These are phyloP conservation scores for Meripilus lineatus DNA, from an alignment of 1,284 basidiomycete genomes.

Conservation along the genomic window DNA sequence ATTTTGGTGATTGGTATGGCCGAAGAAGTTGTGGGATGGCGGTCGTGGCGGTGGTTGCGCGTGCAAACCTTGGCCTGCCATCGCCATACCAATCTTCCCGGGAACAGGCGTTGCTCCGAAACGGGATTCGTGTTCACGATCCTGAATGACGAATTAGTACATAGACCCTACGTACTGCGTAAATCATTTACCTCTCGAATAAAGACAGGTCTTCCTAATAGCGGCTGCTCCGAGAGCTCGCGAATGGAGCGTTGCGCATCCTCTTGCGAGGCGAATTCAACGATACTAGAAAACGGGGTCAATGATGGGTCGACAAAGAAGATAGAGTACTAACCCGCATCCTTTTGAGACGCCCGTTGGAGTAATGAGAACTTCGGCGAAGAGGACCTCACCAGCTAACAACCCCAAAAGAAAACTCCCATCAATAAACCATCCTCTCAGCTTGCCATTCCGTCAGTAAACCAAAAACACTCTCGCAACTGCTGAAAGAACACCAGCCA, in stretches of 20 bases:
- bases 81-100: slow-evolving; percentile 89
- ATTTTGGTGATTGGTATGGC: slow-evolving; percentile 39
- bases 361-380: slow-evolving; percentile 96
- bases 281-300: slow-evolving; percentile 58
- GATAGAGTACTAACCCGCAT: slow-evolving; percentile 75
- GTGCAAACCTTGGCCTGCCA: slow-evolving; percentile 75
- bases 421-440: slow-evolving; percentile 76
- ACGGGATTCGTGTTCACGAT: slow-evolving; percentile 92
- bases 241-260: slow-evolving; percentile 83
- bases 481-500: not conserved
- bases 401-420: slow-evolving; percentile 76
- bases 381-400: slow-evolving; percentile 95
- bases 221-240: slow-evolving; percentile 82
- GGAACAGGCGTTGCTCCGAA: slow-evolving; percentile 92
- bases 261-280: slow-evolving; percentile 84
- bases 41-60: slow-evolving; percentile 72
- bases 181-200: slow-evolving; percentile 77
- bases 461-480: slow-evolving; percentile 30
- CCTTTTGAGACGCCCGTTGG: slow-evolving; percentile 97
- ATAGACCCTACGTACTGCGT: not conserved
- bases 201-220: slow-evolving; percentile 91
- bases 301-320: slow-evolving; percentile 3
- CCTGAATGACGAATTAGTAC: slow-evolving; percentile 44
- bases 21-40: slow-evolving; percentile 68
- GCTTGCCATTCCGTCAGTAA: slow-evolving; percentile 61